Evolutionary conservation across 139 green algal genomes (phyloP).

Genomic region (Coccomyxa sp.): DNA sequence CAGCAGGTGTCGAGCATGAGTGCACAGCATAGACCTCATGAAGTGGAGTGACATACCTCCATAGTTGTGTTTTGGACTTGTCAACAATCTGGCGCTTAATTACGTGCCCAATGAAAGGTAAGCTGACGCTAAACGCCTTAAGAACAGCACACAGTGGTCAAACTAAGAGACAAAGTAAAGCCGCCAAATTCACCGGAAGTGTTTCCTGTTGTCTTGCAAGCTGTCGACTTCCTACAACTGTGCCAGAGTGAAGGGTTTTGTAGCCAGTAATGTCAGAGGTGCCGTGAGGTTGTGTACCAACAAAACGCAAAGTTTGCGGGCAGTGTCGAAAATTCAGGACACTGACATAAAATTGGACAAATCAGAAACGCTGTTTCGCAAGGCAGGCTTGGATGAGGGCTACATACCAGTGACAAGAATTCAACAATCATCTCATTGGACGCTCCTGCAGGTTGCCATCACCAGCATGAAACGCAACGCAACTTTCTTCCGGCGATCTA

Average conservation of each 20-base stretch:
- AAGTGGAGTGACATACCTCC: background rate
- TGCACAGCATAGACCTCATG: background rate
- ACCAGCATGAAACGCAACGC: no score
- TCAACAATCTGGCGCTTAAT: background rate
- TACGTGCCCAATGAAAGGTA: background rate
- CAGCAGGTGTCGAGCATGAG: background rate
- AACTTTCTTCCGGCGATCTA: no score
- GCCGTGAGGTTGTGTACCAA: background rate
- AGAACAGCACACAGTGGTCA: background rate
- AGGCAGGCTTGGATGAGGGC: no score
- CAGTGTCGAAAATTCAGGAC: background rate
- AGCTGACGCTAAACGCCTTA: background rate
- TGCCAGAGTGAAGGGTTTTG: background rate
- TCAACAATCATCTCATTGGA: no score
- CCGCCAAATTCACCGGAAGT: background rate
- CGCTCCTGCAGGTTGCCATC: no score
- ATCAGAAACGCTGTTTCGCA: no score
- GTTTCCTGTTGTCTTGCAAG: background rate
- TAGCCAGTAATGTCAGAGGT: background rate
- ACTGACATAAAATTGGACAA: no score
- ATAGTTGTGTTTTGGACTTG: background rate
- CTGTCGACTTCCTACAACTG: background rate
- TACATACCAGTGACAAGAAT: no score
- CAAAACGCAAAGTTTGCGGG: background rate
- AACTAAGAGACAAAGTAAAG: background rate